phyloP scores from a whole-genome alignment of 352 stramenopile species.

The Aphanomyces euteiches region DNA sequence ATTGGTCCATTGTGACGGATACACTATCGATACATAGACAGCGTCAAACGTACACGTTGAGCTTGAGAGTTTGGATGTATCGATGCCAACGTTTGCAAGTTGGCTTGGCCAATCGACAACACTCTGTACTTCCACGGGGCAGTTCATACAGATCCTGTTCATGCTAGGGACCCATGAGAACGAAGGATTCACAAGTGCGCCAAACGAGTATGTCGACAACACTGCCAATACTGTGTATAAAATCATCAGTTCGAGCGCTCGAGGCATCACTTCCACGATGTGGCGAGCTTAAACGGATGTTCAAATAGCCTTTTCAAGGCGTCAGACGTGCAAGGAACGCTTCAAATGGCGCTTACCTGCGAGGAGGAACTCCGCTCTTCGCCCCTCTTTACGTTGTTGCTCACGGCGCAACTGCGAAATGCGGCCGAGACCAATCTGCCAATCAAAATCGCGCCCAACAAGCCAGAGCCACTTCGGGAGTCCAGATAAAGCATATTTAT shows the following conservation, averaged over 20 bases:
- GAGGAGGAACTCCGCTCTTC: background rate
- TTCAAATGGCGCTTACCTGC: conserved; percentile 7
- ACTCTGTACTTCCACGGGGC: conserved; percentile 16
- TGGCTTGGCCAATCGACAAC: background rate
- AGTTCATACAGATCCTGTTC: conserved; percentile 23
- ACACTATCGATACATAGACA: background rate
- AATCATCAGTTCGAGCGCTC: background rate
- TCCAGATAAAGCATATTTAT: background rate
- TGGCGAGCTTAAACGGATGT: background rate
- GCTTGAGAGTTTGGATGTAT: background rate
- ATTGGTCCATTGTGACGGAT: conserved; percentile 2
- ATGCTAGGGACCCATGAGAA: conserved; percentile 13
- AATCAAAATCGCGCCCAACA: background rate
- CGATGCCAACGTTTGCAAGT: conserved; percentile 16
- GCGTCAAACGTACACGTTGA: conserved; percentile 1
- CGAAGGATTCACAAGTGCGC: background rate
- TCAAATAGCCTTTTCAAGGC: background rate
- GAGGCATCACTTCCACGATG: conserved; percentile 2
- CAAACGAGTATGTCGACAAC: background rate
- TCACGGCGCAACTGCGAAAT: conserved; percentile 8
- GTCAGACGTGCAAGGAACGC: background rate
- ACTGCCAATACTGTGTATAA: background rate
- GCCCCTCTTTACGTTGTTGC: conserved; percentile 18
- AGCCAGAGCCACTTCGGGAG: conserved; percentile 6
- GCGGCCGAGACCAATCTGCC: background rate